Evolutionary conservation across 257 asterid species (phyloP).

Genomic region (Solanum pinnatisectum): DNA sequence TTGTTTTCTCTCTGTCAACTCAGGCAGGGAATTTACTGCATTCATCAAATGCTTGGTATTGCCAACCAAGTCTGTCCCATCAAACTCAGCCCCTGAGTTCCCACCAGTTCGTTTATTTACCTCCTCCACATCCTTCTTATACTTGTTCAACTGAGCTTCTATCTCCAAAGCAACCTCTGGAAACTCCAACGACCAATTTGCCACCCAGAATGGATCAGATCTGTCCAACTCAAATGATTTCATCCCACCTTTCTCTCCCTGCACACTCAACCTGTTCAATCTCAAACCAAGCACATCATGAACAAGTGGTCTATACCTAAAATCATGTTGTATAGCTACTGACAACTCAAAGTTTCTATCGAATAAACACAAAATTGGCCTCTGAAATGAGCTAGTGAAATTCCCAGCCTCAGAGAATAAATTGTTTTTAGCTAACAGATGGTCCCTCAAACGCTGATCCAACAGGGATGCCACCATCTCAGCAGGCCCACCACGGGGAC

Average conservation of each 20-base stretch:
- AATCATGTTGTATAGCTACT: constrained; percentile 84
- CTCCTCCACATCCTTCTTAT: constrained; percentile 86
- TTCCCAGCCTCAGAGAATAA: constrained; percentile 72
- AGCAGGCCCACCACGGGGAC: constrained; percentile 97
- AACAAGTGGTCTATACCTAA: constrained; percentile 90
- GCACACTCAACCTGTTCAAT: constrained; percentile 81
- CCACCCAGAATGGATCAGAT: constrained; percentile 81
- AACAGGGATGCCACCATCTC: constrained; percentile 91
- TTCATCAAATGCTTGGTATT: constrained; percentile 93
- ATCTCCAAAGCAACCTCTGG: constrained; percentile 93
- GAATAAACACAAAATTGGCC: constrained; percentile 86
- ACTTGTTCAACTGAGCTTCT: constrained; percentile 70
- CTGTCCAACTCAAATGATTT: constrained; percentile 73
- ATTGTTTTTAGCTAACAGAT: constrained; percentile 79
- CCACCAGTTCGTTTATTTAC: constrained; percentile 90
- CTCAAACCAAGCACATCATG: constrained; percentile 94
- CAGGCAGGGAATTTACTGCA: constrained; percentile 93
- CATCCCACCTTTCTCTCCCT: constrained; percentile 81
- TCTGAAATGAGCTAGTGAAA: constrained; percentile 75
- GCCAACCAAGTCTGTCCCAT: constrained; percentile 75
- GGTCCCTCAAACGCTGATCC: constrained; percentile 88
- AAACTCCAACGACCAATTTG: constrained; percentile 70
- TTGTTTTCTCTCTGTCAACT: constrained; percentile 80
- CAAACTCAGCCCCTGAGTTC: constrained; percentile 71
- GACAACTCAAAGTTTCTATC: constrained; percentile 92